Percentiles rank a stretch among this genome's conserved stretches.
These are phyloP conservation scores for Suillus subalutaceus DNA, from an alignment of 768 basidiomycete genomes.

Conservation along the genomic window DNA sequence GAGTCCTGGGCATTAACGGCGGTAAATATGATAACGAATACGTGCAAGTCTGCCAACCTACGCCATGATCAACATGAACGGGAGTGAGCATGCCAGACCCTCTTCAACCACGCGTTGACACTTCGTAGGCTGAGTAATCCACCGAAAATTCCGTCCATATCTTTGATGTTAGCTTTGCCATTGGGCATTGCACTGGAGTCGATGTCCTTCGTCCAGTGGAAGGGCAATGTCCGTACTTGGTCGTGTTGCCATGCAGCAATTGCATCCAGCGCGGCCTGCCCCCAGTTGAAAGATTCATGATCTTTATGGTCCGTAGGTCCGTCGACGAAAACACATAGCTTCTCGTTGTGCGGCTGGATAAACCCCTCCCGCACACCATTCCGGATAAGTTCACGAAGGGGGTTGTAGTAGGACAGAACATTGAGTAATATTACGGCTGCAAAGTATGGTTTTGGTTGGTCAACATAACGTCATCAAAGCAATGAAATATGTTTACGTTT, in stretches of 20 bases:
- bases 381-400: constrained; percentile 75
- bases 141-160: constrained; percentile 21
- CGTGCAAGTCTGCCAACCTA: background rate
- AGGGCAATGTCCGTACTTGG: constrained; percentile 37
- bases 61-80: constrained; percentile 23
- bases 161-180: constrained; percentile 12
- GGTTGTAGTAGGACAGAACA: constrained; percentile 80
- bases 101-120: constrained; percentile 34
- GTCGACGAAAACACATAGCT: constrained; percentile 75
- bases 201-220: constrained; percentile 51
- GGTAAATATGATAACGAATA: background rate
- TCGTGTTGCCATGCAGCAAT: constrained; percentile 60
- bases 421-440: constrained; percentile 87
- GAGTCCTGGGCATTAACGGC: background rate
- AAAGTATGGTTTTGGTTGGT: background rate
- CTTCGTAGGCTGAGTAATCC: constrained; percentile 27
- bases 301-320: constrained; percentile 55
- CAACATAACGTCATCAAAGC: constrained; percentile 6
- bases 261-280: constrained; percentile 63
- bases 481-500: constrained; percentile 55
- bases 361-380: constrained; percentile 72
- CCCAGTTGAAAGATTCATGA: constrained; percentile 79
- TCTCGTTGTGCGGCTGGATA: constrained; percentile 63
- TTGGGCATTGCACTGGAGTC: constrained; percentile 34
- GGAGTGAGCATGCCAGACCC: constrained; percentile 35